A percentile compares a stretch with the other conserved stretches of the same genome.
Conservation (phyloP, 345 rosid genomes). For the Clausena lansium region DNA sequence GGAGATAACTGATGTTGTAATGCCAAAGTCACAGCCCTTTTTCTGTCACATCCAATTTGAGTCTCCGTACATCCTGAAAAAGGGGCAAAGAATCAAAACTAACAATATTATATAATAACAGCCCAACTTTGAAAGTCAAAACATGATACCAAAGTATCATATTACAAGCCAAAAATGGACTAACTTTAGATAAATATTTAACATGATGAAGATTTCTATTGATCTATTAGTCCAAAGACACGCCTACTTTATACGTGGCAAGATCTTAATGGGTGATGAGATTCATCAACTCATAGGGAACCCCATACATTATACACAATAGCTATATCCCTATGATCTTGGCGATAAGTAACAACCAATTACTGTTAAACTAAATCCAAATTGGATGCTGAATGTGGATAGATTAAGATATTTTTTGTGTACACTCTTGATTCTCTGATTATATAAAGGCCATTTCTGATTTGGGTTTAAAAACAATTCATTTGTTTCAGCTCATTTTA, state of each 20-base stretch:
- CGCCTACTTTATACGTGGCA: neutral
- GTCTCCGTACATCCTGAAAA: neutral
- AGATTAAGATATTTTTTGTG: neutral
- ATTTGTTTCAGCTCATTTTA: neutral
- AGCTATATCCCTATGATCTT: neutral
- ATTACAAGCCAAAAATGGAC: too few species aligned
- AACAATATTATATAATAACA: neutral
- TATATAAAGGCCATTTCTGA: neutral
- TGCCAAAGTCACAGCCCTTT: neutral
- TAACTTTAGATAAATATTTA: too few species aligned
- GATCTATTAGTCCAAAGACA: neutral
- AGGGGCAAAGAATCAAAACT: neutral
- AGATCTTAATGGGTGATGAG: neutral
- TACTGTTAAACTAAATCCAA: neutral
- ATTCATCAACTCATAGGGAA: neutral
- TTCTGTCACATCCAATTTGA: too few species aligned
- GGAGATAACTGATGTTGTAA: neutral
- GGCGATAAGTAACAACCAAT: neutral
- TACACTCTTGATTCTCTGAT: neutral
- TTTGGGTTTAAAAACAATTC: neutral
- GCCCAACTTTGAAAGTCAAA: neutral
- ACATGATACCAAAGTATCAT: neutral
- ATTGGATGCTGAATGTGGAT: neutral
- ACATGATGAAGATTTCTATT: too few species aligned
- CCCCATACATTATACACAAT: neutral